Percentiles rank a stretch among this genome's conserved stretches.
Evolutionary conservation across 352 stramenopile species (phyloP).

Genomic region (Globisporangium spinosum): DNA sequence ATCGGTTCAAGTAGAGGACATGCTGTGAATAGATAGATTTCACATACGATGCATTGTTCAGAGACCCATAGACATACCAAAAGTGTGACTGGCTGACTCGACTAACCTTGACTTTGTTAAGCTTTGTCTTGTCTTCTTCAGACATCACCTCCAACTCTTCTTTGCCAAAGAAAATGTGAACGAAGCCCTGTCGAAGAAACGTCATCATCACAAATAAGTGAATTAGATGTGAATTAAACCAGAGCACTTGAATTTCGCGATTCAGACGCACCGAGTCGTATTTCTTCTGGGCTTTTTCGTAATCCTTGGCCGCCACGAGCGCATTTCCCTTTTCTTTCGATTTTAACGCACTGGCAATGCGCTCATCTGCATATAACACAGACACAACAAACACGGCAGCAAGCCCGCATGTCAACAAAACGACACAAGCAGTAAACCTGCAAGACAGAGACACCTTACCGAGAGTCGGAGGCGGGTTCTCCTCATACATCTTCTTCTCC

Average conservation of each 20-base stretch:
- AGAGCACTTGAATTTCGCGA: background rate
- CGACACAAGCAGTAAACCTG: background rate
- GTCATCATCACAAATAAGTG: slow-evolving; percentile 6
- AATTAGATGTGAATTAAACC: background rate
- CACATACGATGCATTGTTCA: background rate
- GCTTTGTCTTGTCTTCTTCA: slow-evolving; percentile 65
- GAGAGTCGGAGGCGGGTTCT: slow-evolving; percentile 76
- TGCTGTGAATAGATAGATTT: slow-evolving; percentile 21
- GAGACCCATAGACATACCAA: background rate
- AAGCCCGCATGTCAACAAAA: no score
- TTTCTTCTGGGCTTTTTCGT: slow-evolving; percentile 75
- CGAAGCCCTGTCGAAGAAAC: slow-evolving; percentile 55
- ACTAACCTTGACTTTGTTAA: slow-evolving; percentile 75
- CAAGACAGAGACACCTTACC: slow-evolving; percentile 28
- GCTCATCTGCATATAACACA: slow-evolving; percentile 45
- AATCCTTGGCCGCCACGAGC: slow-evolving; percentile 62
- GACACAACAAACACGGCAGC: background rate
- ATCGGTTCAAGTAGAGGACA: slow-evolving; percentile 79
- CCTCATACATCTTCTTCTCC: slow-evolving; percentile 80
- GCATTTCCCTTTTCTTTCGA: slow-evolving; percentile 82
- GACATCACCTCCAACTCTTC: slow-evolving; percentile 83
- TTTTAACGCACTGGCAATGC: slow-evolving; percentile 56
- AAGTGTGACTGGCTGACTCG: background rate
- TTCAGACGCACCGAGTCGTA: slow-evolving; percentile 65
- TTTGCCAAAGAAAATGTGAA: slow-evolving; percentile 85